Evolutionary conservation across 2,329 filamentous ascomycete species (phyloP).

Genomic region (Colletotrichum musae): DNA sequence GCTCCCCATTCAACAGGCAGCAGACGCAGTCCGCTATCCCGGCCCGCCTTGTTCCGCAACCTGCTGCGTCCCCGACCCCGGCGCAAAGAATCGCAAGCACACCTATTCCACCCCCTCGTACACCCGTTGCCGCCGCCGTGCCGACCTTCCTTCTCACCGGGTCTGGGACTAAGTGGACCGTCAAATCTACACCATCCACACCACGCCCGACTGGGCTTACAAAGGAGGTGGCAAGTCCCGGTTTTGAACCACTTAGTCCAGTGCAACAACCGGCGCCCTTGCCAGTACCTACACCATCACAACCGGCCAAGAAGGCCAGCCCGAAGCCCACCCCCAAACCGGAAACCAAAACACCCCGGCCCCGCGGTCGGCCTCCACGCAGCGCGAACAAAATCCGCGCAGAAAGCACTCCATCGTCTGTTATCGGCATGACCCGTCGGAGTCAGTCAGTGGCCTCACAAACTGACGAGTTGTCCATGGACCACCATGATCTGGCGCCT

Average conservation of each 20-base stretch:
- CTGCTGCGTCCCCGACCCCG: slow-evolving; percentile 50
- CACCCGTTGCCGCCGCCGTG: slow-evolving; percentile 47
- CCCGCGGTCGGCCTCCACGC: slow-evolving; percentile 55
- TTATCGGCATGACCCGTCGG: slow-evolving; percentile 50
- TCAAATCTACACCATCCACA: slow-evolving; percentile 71
- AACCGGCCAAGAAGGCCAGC: slow-evolving; percentile 52
- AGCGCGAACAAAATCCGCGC: slow-evolving; percentile 53
- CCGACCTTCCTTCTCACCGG: slow-evolving; percentile 51
- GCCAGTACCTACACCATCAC: slow-evolving; percentile 50
- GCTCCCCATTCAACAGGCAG: slow-evolving; percentile 49
- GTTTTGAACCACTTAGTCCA: slow-evolving; percentile 73
- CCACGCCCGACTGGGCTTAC: slow-evolving; percentile 55
- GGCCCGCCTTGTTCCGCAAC: slow-evolving; percentile 59
- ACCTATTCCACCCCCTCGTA: slow-evolving; percentile 50
- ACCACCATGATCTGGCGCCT: slow-evolving; percentile 55
- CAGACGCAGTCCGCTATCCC: slow-evolving; percentile 55
- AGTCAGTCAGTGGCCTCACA: slow-evolving; percentile 64
- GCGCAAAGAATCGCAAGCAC: slow-evolving; percentile 50
- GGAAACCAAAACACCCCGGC: slow-evolving; percentile 49
- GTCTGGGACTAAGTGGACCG: slow-evolving; percentile 72
- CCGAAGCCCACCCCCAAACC: slow-evolving; percentile 55
- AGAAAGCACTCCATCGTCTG: slow-evolving; percentile 52
- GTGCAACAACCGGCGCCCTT: slow-evolving; percentile 57
- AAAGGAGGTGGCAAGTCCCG: slow-evolving; percentile 64
- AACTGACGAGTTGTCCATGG: slow-evolving; percentile 63